These are phyloP conservation scores for Talaromyces islandicus DNA, from an alignment of 2,329 filamentous ascomycete species.

Conservation along the genomic window DNA sequence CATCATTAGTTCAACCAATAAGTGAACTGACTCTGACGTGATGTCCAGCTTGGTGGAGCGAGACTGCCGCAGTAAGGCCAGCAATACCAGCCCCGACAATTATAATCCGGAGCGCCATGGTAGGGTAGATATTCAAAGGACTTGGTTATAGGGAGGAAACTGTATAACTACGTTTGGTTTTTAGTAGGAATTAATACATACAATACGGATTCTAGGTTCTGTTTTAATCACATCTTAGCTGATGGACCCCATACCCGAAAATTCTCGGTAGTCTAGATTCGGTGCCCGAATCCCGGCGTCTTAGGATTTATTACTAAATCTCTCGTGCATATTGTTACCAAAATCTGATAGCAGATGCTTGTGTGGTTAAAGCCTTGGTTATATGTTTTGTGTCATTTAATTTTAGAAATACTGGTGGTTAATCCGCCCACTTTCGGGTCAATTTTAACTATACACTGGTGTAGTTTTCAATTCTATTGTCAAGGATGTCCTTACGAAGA, in stretches of 20 bases:
- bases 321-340: neutral
- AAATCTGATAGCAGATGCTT: neutral
- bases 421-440: neutral
- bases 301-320: no score
- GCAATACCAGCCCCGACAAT: constrained; percentile 28
- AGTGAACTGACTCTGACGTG: constrained; percentile 16
- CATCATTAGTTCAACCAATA: neutral
- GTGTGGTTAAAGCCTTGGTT: neutral
- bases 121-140: neutral
- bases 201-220: neutral
- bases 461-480: neutral
- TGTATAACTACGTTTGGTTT: neutral
- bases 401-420: neutral
- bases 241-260: neutral
- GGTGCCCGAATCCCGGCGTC: neutral
- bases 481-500: neutral
- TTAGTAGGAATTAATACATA: neutral
- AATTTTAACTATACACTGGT: neutral
- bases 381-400: neutral
- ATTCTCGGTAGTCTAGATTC: neutral
- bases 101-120: constrained; percentile 19
- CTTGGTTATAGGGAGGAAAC: neutral
- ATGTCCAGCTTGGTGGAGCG: constrained; percentile 20
- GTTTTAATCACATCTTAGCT: neutral
- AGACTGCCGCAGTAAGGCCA: constrained; percentile 25